Evolutionary conservation across 306 rosid genomes (phyloP).

Genomic region (Calophaca sinica): DNA sequence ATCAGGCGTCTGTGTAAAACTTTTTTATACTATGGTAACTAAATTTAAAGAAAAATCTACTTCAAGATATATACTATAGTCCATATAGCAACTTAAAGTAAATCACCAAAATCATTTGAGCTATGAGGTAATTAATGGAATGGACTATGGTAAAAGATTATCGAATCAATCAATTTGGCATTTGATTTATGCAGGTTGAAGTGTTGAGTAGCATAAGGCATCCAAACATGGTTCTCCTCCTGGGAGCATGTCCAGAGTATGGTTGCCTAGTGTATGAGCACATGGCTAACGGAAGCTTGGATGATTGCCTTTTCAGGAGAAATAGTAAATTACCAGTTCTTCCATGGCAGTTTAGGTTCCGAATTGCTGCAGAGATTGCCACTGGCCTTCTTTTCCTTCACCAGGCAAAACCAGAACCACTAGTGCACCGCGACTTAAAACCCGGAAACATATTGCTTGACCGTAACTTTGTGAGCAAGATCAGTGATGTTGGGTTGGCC

Average conservation of each 20-base stretch:
- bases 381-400: conserved; percentile 87
- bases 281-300: conserved; percentile 93
- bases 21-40: too few relatives aligned
- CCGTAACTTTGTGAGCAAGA: conserved; percentile 85
- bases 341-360: conserved; percentile 83
- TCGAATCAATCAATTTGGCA: not conserved
- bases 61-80: too few relatives aligned
- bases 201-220: conserved; percentile 82
- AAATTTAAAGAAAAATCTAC: too few relatives aligned
- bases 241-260: conserved; percentile 86
- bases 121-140: too few relatives aligned
- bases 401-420: conserved; percentile 82
- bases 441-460: conserved; percentile 89
- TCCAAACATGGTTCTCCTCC: conserved; percentile 95
- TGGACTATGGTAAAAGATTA: too few relatives aligned
- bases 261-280: conserved; percentile 89
- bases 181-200: conserved; percentile 63
- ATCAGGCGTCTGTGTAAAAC: too few relatives aligned
- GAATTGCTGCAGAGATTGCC: conserved; percentile 85
- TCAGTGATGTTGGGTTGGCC: conserved; percentile 89
- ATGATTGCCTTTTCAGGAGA: conserved; percentile 74
- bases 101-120: too few relatives aligned
- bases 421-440: conserved; percentile 94
- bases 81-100: too few relatives aligned
- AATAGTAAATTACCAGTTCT: conserved; percentile 58